phyloP scores from a whole-genome alignment of 345 rosid genomes.

The Cardamine chenopodiifolia region DNA sequence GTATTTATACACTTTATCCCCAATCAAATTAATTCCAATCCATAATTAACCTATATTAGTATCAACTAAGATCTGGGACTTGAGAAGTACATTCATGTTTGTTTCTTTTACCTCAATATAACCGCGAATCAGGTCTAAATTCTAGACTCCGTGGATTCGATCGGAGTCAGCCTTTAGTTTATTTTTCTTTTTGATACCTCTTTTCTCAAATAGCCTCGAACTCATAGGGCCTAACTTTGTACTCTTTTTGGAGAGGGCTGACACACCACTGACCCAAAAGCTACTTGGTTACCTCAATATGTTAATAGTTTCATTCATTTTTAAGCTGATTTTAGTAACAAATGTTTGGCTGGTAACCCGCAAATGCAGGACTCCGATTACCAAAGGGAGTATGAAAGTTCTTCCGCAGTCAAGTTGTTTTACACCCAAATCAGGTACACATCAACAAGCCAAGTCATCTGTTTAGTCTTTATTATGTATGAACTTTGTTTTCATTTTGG shows the following conservation, averaged over 20 bases:
- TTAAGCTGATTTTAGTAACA: background rate
- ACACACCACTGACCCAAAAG: background rate
- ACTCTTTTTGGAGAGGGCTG: too few relatives aligned
- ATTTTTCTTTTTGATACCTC: too few relatives aligned
- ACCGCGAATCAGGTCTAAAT: too few relatives aligned
- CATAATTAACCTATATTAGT: too few relatives aligned
- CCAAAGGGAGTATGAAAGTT: slow-evolving; percentile 93
- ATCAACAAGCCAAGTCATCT: background rate
- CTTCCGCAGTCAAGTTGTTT: slow-evolving; percentile 83
- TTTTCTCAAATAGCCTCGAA: too few relatives aligned
- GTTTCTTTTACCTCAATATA: background rate
- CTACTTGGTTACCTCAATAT: background rate
- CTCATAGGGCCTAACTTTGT: background rate
- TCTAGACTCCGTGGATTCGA: too few relatives aligned
- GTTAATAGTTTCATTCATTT: background rate
- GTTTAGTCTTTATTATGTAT: background rate
- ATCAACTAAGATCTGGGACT: too few relatives aligned
- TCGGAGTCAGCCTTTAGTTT: too few relatives aligned
- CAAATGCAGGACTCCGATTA: slow-evolving; percentile 72
- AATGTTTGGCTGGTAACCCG: background rate
- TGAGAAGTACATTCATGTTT: background rate
- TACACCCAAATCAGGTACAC: slow-evolving; percentile 98
- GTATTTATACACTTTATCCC: too few relatives aligned
- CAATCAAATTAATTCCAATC: too few relatives aligned
- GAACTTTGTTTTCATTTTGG: background rate